Evolutionary conservation across 768 basidiomycete species (phyloP).

Genomic region (Rhodotorula diobovata): DNA sequence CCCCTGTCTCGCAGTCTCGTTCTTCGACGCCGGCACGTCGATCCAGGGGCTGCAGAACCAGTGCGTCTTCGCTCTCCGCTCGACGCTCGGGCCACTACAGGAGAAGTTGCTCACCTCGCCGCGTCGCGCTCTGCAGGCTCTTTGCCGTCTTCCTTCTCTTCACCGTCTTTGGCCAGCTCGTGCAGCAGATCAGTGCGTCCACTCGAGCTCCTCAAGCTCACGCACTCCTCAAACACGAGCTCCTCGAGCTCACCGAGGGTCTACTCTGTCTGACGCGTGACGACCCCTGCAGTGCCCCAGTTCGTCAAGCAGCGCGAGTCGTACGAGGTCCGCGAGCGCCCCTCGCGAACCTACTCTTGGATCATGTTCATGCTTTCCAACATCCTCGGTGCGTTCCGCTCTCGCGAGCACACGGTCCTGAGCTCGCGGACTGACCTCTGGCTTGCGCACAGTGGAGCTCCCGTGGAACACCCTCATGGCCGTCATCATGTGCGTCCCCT

Average conservation of each 20-base stretch:
- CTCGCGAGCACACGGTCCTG: no score
- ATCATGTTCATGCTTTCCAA: constrained; percentile 39
- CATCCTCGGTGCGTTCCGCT: constrained; percentile 3
- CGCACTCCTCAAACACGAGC: neutral
- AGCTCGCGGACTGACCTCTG: constrained; percentile 42
- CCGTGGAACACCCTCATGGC: constrained; percentile 39
- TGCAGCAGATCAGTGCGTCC: constrained; percentile 55
- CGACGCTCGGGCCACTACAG: no score
- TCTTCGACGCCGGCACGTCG: neutral
- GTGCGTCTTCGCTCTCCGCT: no score
- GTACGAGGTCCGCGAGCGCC: constrained; percentile 64
- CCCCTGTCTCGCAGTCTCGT: neutral
- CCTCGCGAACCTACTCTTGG: constrained; percentile 65
- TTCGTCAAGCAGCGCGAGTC: constrained; percentile 58
- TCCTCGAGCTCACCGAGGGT: neutral
- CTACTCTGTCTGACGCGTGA: no score
- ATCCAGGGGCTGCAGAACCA: neutral
- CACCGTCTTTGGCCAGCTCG: constrained; percentile 51
- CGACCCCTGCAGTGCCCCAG: constrained; percentile 54
- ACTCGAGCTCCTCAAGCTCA: no score
- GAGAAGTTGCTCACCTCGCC: no score
- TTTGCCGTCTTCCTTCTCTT: constrained; percentile 14
- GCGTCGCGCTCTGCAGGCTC: constrained; percentile 1
- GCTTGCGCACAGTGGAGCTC: constrained; percentile 40
- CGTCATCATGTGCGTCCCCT: neutral